Percentiles rank a stretch among this genome's conserved stretches.
Evolutionary conservation across 495 filamentous ascomycete genomes (phyloP).

Genomic region (Chaetomium cochliodes): DNA sequence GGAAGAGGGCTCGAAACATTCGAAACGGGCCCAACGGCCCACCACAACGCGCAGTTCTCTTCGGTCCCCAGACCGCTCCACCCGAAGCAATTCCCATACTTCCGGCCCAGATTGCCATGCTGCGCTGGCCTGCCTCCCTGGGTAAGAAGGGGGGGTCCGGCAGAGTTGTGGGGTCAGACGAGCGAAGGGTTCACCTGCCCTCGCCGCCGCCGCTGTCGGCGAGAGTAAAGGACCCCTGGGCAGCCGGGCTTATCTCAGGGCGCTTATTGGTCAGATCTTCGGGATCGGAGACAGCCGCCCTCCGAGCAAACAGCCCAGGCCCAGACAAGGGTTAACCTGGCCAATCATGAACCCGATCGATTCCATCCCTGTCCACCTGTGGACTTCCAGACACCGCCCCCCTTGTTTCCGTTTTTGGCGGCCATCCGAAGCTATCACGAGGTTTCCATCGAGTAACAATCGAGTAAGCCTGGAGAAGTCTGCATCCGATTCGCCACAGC

Average conservation of each 20-base stretch:
- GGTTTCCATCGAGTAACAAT: conserved; percentile 43
- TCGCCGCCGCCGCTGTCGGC: conserved; percentile 11
- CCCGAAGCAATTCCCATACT: conserved; percentile 3
- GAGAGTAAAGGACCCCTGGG: not conserved
- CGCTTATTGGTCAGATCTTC: conserved; percentile 4
- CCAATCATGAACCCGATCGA: not conserved
- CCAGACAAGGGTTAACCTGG: not conserved
- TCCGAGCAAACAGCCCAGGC: conserved; percentile 4
- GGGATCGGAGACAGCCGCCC: conserved; percentile 11
- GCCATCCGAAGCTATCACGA: conserved; percentile 29
- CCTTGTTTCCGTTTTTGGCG: conserved; percentile 26
- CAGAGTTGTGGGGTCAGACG: conserved; percentile 6
- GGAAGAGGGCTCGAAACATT: not conserved
- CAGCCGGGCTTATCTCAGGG: not conserved
- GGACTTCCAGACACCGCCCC: not conserved
- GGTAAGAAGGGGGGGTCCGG: not conserved
- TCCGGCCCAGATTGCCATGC: not conserved
- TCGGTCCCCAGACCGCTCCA: not conserved
- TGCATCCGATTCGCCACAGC: conserved; percentile 27
- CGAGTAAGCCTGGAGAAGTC: conserved; percentile 32
- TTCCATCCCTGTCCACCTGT: not conserved
- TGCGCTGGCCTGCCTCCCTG: not conserved
- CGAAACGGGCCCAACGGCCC: not conserved
- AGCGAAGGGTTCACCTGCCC: not conserved
- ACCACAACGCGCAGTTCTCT: not conserved